Percentiles rank a stretch among this genome's conserved stretches.
phyloP scores from a whole-genome alignment of 2,329 filamentous ascomycete genomes.

The Alternaria postmessia region DNA sequence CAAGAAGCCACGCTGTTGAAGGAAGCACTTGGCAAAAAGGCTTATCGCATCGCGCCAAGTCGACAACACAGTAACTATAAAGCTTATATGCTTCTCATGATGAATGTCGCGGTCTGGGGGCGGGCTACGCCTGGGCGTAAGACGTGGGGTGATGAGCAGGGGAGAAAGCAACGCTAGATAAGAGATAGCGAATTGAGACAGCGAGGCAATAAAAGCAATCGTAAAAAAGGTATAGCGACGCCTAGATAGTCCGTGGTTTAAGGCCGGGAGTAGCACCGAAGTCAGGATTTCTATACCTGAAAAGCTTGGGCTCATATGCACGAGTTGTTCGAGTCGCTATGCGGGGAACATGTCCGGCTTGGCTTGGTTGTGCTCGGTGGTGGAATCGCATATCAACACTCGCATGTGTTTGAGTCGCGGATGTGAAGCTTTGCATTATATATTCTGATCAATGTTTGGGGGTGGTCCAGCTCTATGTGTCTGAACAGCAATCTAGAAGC shows the following conservation, averaged over 20 bases:
- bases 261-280: background rate
- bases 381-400: background rate
- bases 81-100: constrained; percentile 12
- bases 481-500: background rate
- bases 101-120: background rate
- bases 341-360: background rate
- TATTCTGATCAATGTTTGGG: background rate
- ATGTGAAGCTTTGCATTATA: background rate
- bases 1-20: background rate
- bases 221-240: background rate
- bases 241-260: background rate
- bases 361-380: background rate
- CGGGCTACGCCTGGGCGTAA: background rate
- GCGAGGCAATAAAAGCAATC: background rate
- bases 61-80: constrained; percentile 3
- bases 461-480: background rate
- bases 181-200: background rate
- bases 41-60: constrained; percentile 18
- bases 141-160: background rate
- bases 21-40: constrained; percentile 18
- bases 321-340: background rate
- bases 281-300: background rate
- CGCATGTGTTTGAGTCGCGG: background rate
- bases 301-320: background rate
- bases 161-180: constrained; percentile 5